phyloP scores from a whole-genome alignment of 1,284 basidiomycete species.

The Leccinum angustisporum region DNA sequence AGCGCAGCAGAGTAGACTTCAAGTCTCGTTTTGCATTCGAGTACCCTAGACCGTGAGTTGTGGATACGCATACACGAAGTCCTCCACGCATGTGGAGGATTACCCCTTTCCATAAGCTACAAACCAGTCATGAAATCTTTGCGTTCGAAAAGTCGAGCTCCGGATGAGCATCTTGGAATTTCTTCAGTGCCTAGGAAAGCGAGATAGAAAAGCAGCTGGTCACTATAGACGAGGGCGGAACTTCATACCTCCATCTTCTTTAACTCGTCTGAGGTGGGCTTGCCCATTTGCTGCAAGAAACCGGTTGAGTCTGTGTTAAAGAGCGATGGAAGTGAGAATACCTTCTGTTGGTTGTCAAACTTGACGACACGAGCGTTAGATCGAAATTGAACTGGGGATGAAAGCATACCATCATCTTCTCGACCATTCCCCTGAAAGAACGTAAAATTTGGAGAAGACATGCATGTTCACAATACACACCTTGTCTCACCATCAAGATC shows the following conservation, averaged over 20 bases:
- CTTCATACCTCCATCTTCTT: constrained; percentile 79
- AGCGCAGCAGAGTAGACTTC: constrained; percentile 17
- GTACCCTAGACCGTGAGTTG: background rate
- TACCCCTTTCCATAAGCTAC: background rate
- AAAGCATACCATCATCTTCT: constrained; percentile 97
- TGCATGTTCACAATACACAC: constrained; percentile 38
- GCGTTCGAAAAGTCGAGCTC: constrained; percentile 96
- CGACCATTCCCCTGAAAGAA: constrained; percentile 84
- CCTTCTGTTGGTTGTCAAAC: constrained; percentile 99
- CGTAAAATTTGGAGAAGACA: constrained; percentile 7
- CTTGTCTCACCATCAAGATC: constrained; percentile 94
- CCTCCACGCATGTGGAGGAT: background rate
- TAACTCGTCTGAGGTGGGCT: constrained; percentile 88
- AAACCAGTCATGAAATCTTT: constrained; percentile 64
- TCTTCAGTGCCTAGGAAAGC: constrained; percentile 68
- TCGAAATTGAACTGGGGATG: constrained; percentile 40
- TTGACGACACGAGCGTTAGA: constrained; percentile 35
- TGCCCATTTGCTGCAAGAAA: constrained; percentile 81
- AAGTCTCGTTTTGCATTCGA: background rate
- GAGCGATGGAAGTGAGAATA: constrained; percentile 29
- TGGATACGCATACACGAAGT: background rate
- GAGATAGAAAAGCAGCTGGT: background rate
- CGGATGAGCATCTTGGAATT: constrained; percentile 88
- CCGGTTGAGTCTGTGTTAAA: background rate
- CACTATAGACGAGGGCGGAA: background rate